Evolutionary conservation across 1,139 yeast genomes (phyloP), one percentile per base, ranked within the genome.

Genomic region (Hansenula lynferdii): DNA sequence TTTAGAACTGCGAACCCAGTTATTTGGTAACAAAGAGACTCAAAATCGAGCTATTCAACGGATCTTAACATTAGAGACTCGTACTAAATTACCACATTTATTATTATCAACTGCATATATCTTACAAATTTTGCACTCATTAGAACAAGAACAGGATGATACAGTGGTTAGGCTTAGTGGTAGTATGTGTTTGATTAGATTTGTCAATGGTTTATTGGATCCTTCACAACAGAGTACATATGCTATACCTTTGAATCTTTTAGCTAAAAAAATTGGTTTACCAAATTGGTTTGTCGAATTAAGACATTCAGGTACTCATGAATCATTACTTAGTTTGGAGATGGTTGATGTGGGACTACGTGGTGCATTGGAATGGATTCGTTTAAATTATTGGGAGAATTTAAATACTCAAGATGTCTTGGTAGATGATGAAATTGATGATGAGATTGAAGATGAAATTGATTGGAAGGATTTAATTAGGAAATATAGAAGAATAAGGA

Each of bases 241-340:
- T 54, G 96, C 96, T 0, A 74, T 85, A 17, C 92, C 97, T 3
- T 65, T 92, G 51, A 84, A 83, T 47, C 70, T 72, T 7, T 62
- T 92, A 24, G 98, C 98, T 0, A 74, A 67, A 38, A 70, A 73
- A 30, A 62, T 86, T 18, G 75, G 76, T 2, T 64, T 94, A 18
- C 97, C 98, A 0, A 72, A 83, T 26, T 76, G 75, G 53, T 89
- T 94, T 61, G 98, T 94, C 0, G 98, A 94, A 56, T 57, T 89
- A 29, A 68, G 99, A 45, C 98, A 94, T 58, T 75, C 79, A 57
- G 92, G 95, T 6, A 92, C 98, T 0, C 99, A 94, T 58, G 97
- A 92, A 50, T 70, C 67, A 14, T 61, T 92, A 18, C 97, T 97
- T 0, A 71, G 84, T 27, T 52, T 87, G 31, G 77, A 72, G 34